Evolutionary conservation across 2,329 filamentous ascomycete species (phyloP), one percentile per base, ranked within the genome.

Genomic region (Pseudovirgaria hyperparasitica): DNA sequence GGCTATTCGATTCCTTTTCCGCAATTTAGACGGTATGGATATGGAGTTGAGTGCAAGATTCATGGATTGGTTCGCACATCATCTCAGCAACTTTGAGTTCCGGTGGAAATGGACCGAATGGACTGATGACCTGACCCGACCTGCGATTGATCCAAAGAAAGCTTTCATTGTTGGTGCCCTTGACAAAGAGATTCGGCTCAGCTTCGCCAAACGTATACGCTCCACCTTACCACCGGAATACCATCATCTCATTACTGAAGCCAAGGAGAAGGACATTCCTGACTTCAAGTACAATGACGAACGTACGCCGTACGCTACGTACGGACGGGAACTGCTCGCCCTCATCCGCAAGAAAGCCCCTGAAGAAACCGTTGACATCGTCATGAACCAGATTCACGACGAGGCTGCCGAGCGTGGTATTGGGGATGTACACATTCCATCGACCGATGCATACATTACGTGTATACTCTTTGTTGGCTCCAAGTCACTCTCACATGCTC

Each of bases 21-120:
- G 81, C 36, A 85, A 79, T 49, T 63, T 82, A 7, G 76, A 84
- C 32, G 70, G 68, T 3, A 75, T 96, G 63, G 90, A 98, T 46
- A 63, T 94, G 25, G 86, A 96, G 55, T 62, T 98, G 22, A 70
- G 65, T 30, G 79, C 86, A 45, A 73, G 90, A 15, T 96, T 96
- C 57, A 65, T 93, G 48, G 87, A 96, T 52, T 98, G 90, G 90
- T 98, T 98, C 48, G 72, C 87, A 11, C 90, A 98, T 52, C 90
- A 98, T 60, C 61, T 98, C 39, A 94, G 86, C 59, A 98, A 98
- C 60, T 98, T 98, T 50, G 90, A 92, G 28, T 98, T 96, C 52
- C 90, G 90, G 7, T 98, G 90, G 90, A 96, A 96, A 57, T 98
- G 90, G 90, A 77, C 80, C 10, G 90, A 98, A 58, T 98, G 90